Evolutionary conservation across 2,329 filamentous ascomycete genomes (phyloP).

Genomic region (Phyllosticta ampelicida): DNA sequence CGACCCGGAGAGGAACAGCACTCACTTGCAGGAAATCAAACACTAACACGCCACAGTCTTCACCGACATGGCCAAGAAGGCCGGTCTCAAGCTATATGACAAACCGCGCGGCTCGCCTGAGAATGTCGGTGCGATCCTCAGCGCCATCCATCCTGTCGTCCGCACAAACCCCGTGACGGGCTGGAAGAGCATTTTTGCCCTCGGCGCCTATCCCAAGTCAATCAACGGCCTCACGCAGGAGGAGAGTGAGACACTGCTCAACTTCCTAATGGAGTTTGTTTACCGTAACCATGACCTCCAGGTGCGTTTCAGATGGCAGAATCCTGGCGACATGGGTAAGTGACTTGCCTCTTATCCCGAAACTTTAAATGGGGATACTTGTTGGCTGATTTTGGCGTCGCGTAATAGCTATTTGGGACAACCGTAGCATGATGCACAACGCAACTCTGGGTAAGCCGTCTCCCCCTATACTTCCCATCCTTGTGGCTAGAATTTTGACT

Average conservation of each 20-base stretch:
- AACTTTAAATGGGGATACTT: no score
- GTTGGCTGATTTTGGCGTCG: neutral
- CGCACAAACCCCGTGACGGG: constrained; percentile 54
- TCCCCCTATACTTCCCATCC: no score
- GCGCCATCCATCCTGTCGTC: constrained; percentile 44
- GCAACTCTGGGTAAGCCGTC: no score
- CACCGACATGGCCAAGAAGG: constrained; percentile 28
- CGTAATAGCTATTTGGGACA: neutral
- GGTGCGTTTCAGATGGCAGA: constrained; percentile 41
- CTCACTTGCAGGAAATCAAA: neutral
- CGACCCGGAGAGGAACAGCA: neutral
- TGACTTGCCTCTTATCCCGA: no score
- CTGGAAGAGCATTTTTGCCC: constrained; percentile 45
- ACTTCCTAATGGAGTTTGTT: constrained; percentile 39
- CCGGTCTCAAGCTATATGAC: constrained; percentile 36
- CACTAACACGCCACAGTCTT: constrained; percentile 16
- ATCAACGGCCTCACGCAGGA: constrained; percentile 1
- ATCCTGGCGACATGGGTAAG: constrained; percentile 10
- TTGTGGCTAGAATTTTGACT: no score
- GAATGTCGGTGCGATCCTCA: constrained; percentile 42
- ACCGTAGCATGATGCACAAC: constrained; percentile 3
- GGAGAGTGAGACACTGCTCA: constrained; percentile 24
- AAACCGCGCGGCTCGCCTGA: constrained; percentile 41
- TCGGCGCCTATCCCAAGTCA: constrained; percentile 21
- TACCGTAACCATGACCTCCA: constrained; percentile 48